Evolutionary conservation across 176 grass and related monocot species (phyloP).

Genomic region (Ensete glaucum): DNA sequence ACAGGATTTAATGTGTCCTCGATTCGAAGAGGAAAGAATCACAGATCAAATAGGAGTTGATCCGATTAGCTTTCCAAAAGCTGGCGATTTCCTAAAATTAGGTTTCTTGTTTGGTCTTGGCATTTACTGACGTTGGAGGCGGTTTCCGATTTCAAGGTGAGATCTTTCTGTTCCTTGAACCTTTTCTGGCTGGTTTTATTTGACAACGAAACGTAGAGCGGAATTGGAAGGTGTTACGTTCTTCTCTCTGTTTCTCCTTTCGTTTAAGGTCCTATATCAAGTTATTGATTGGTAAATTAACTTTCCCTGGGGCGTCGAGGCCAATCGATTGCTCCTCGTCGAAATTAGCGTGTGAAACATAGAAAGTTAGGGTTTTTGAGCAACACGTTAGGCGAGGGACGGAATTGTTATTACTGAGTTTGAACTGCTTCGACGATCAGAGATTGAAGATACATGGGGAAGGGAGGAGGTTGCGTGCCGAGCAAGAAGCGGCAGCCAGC

Average conservation of each 20-base stretch:
- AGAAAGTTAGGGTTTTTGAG: background rate
- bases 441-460: slow-evolving; percentile 6
- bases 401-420: background rate
- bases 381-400: background rate
- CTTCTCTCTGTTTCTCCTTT: background rate
- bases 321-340: background rate
- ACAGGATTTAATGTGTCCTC: background rate
- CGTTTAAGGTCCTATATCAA: background rate
- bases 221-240: background rate
- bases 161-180: background rate
- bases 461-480: slow-evolving; percentile 22
- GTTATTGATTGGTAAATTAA: background rate
- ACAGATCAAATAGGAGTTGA: background rate
- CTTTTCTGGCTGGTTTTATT: too few species aligned
- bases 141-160: background rate
- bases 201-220: background rate
- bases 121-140: background rate
- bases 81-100: background rate
- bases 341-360: background rate
- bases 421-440: background rate
- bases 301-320: background rate
- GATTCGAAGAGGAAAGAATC: background rate
- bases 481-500: slow-evolving; percentile 7
- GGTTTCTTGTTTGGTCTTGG: background rate
- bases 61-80: background rate